phyloP scores from a whole-genome alignment of 192 early-diverging fungal genomes.

The Coemansia erecta region DNA sequence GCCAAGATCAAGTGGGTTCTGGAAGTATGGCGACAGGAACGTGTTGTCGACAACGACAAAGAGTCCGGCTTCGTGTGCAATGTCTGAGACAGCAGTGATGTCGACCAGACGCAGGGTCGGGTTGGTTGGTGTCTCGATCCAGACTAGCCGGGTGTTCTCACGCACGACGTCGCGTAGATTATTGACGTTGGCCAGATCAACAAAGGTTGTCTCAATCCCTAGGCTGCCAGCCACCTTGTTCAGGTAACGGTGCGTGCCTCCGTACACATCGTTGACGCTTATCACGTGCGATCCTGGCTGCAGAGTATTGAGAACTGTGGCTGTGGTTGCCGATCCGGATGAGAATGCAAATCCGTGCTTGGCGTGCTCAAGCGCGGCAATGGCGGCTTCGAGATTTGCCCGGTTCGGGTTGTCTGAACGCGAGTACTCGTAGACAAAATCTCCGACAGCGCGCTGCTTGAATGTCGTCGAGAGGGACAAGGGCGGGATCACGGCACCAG shows the following conservation, averaged over 20 bases:
- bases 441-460: constrained; percentile 88
- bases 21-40: constrained; percentile 85
- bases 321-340: constrained; percentile 83
- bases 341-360: constrained; percentile 84
- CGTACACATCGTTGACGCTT: constrained; percentile 88
- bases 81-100: constrained; percentile 65
- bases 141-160: constrained; percentile 76
- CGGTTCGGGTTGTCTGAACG: constrained; percentile 81
- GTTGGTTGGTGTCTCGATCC: constrained; percentile 89
- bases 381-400: constrained; percentile 72
- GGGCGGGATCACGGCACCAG: constrained; percentile 97
- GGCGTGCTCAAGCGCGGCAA: constrained; percentile 88
- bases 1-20: constrained; percentile 84
- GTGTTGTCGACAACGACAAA: constrained; percentile 84
- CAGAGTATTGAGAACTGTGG: constrained; percentile 71
- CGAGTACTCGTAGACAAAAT: constrained; percentile 85
- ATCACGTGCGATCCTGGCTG: constrained; percentile 71
- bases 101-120: constrained; percentile 81
- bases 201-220: constrained; percentile 73
- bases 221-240: constrained; percentile 73
- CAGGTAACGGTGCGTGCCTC: constrained; percentile 87
- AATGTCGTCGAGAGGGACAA: constrained; percentile 96
- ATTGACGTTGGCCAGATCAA: constrained; percentile 67
- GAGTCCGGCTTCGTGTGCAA: constrained; percentile 62
- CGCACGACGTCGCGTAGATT: constrained; percentile 63